These are phyloP conservation scores for Aspergillus hiratsukae DNA, from an alignment of 2,329 filamentous ascomycete species.

Conservation along the genomic window DNA sequence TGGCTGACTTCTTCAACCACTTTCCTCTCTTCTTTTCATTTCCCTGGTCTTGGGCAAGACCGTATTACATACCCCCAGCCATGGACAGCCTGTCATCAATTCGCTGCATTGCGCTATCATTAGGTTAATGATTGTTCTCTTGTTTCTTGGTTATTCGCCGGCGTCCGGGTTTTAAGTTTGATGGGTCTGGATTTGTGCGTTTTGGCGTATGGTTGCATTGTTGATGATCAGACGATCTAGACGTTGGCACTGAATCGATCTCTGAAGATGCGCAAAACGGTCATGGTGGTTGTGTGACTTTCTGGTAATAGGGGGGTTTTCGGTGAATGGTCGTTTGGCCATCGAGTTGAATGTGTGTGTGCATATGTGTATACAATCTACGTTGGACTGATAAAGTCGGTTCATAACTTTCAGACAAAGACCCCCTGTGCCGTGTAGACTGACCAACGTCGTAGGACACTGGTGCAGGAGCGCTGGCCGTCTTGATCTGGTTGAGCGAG, in stretches of 20 bases:
- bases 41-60: conserved; percentile 10
- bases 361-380: conserved; percentile 22
- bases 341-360: conserved; percentile 6
- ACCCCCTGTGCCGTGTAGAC: not conserved
- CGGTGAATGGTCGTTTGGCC: conserved; percentile 3
- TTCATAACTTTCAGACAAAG: conserved; percentile 10
- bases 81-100: conserved; percentile 17
- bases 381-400: conserved; percentile 19
- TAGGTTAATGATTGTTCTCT: conserved; percentile 11
- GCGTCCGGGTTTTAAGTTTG: conserved; percentile 18
- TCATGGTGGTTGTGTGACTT: not conserved
- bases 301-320: conserved; percentile 1
- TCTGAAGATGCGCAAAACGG: conserved; percentile 8
- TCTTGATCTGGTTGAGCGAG: not conserved
- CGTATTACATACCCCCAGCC: conserved; percentile 13
- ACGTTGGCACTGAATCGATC: conserved; percentile 15
- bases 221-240: conserved; percentile 18
- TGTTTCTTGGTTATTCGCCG: conserved; percentile 12
- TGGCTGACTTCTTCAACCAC: not conserved
- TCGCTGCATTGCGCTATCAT: conserved; percentile 18
- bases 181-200: conserved; percentile 21
- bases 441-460: not conserved
- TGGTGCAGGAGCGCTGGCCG: not conserved
- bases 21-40: conserved; percentile 3
- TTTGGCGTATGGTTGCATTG: conserved; percentile 24